A percentile compares a stretch with the other conserved stretches of the same genome.
These are phyloP conservation scores for Ustilago xerochloae DNA, from an alignment of 1,284 basidiomycete species.

Conservation along the genomic window DNA sequence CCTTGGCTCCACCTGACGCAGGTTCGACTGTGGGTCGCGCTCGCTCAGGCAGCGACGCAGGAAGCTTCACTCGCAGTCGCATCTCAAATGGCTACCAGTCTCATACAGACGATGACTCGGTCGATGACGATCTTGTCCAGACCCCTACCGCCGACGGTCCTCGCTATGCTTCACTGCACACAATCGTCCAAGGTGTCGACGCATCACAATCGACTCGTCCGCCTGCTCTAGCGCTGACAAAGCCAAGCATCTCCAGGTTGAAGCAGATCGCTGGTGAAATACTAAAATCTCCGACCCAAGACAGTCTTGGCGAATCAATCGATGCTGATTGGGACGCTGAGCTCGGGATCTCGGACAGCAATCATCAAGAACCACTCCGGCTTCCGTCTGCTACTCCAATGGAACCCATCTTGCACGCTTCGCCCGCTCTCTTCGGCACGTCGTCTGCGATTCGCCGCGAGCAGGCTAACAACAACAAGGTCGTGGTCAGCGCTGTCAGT, in stretches of 20 bases:
- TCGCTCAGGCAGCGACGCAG: constrained; percentile 32
- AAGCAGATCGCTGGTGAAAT: neutral
- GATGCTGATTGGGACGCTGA: constrained; percentile 44
- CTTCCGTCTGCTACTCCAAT: constrained; percentile 11
- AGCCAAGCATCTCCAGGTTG: neutral
- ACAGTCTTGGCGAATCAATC: constrained; percentile 9
- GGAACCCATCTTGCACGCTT: neutral
- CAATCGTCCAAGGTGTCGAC: neutral
- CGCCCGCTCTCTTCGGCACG: neutral
- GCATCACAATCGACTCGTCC: neutral
- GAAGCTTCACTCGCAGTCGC: constrained; percentile 48
- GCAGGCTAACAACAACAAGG: constrained; percentile 5
- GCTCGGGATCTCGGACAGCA: constrained; percentile 30
- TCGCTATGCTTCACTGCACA: neutral
- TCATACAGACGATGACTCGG: constrained; percentile 20
- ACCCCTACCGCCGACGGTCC: neutral
- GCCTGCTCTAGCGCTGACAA: neutral
- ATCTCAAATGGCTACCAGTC: constrained; percentile 23
- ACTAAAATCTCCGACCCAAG: neutral
- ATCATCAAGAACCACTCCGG: constrained; percentile 26
- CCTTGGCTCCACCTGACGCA: constrained; percentile 12
- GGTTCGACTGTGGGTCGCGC: constrained; percentile 1
- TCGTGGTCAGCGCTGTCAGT: constrained; percentile 13
- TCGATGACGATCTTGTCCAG: constrained; percentile 1
- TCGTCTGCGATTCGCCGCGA: no score